Evolutionary conservation across 306 rosid genomes (phyloP), one percentile per base, ranked within the genome.

Genomic region (Vicia faba): DNA sequence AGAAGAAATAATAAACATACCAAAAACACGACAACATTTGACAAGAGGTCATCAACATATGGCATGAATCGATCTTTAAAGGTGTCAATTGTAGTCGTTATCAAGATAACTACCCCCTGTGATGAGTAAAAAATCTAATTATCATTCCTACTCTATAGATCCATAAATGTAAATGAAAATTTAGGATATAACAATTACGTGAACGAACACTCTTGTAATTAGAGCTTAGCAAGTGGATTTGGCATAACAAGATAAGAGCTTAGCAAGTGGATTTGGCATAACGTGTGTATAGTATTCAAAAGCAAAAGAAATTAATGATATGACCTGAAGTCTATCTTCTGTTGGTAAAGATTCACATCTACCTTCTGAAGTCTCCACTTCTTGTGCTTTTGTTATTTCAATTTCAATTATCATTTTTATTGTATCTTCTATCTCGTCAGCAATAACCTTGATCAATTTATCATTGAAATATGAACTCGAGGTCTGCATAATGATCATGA

Each of bases 401-500:
- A 9, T 18, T 15, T 25, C 28, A 11, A 55, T 1, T 0, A 5
- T 25, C 19, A n/a, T 40, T 45, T 4, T 15, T 53, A 59, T n/a
- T 26, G 49, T 39, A 11, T 26, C 29, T 3, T 36, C 4, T 57
- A 70, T 46, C 56, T 4, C 63, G 5, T 36, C 31, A 12, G 20
- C 46, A 25, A 70, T 58, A 49, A 12, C 25, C 28, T 38, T 45
- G 48, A 70, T 35, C 43, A 31, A 36, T 10, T 13, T 11, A 28
- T 0, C 0, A 36, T 0, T 5, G 5, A 70, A 11, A 64, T 14
- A 28, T 54, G 55, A 12, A 44, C 48, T 61, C 5, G 64, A 25
- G 19, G 14, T 57, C 81, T 77, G 68, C 62, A 64, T 38, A 46
- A 55, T 50, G 28, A 61, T 15, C 10, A 53, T 62, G 51, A n/a